These are phyloP conservation scores for Zoysia japonica DNA, from an alignment of 176 grass and related monocot genomes.

Conservation along the genomic window DNA sequence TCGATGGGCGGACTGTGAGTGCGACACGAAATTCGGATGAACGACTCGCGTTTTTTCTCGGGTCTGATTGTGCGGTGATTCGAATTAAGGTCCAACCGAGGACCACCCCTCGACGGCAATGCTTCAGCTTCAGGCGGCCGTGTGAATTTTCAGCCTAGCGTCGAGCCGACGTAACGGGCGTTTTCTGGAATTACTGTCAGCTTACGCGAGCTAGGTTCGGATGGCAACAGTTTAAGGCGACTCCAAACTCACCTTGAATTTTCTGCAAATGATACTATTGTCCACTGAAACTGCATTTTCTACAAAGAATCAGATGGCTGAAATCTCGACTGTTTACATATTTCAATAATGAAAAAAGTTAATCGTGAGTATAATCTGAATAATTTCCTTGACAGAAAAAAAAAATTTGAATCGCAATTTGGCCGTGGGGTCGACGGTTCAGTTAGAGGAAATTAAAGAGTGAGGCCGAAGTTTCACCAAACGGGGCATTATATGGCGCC, in stretches of 20 bases:
- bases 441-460: constrained; percentile 28
- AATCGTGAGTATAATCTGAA: background rate
- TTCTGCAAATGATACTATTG: no score
- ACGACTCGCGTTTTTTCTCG: no score
- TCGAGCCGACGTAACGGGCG: background rate
- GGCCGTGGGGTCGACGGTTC: constrained; percentile 2
- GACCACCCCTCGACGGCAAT: no score
- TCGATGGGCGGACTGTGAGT: no score
- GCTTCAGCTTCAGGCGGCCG: no score
- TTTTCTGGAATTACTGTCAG: background rate
- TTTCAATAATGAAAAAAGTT: background rate
- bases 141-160: constrained; percentile 1
- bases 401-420: background rate
- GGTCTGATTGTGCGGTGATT: no score
- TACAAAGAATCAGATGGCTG: background rate
- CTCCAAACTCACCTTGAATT: no score
- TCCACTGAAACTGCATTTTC: background rate
- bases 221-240: no score
- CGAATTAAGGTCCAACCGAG: no score
- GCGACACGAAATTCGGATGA: no score
- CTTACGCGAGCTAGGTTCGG: no score
- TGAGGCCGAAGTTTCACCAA: constrained; percentile 56
- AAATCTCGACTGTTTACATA: background rate
- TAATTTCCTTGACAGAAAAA: background rate
- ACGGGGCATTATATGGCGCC: constrained; percentile 48